These are phyloP conservation scores for Calonectria pseudoturangicola DNA, from an alignment of 2,329 filamentous ascomycete genomes.

Conservation along the genomic window DNA sequence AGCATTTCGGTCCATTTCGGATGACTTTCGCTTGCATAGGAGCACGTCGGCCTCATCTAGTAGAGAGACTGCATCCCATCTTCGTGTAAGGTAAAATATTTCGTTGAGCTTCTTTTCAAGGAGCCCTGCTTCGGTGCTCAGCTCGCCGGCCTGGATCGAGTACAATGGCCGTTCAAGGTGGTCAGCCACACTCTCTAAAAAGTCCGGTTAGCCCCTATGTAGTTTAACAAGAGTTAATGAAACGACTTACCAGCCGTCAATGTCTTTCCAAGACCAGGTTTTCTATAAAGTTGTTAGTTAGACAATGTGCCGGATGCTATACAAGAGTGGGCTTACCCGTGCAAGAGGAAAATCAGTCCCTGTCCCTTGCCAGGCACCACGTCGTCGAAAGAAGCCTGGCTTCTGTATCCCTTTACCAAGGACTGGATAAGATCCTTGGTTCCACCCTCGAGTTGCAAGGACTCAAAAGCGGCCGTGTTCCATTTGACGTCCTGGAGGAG, in stretches of 20 bases:
- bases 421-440: constrained; percentile 30
- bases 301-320: not conserved
- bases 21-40: constrained; percentile 31
- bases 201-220: not conserved
- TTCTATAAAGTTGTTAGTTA: constrained; percentile 2
- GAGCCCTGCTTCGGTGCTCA: constrained; percentile 19
- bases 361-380: constrained; percentile 33
- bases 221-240: not conserved
- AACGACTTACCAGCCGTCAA: constrained; percentile 20
- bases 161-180: constrained; percentile 28
- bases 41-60: constrained; percentile 36
- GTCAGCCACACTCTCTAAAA: constrained; percentile 29
- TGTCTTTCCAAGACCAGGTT: constrained; percentile 31
- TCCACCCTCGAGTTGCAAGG: constrained; percentile 21
- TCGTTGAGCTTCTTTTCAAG: constrained; percentile 23
- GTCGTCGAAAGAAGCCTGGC: constrained; percentile 28
- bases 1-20: constrained; percentile 28
- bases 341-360: constrained; percentile 32
- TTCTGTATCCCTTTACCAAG: constrained; percentile 30
- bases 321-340: not conserved
- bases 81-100: constrained; percentile 12
- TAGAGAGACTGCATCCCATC: constrained; percentile 28
- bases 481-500: constrained; percentile 22
- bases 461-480: constrained; percentile 29
- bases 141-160: constrained; percentile 22